Evolutionary conservation across 2,329 filamentous ascomycete genomes (phyloP), one percentile per base, ranked within the genome.

Genomic region (Pseudogymnoascus sp.): DNA sequence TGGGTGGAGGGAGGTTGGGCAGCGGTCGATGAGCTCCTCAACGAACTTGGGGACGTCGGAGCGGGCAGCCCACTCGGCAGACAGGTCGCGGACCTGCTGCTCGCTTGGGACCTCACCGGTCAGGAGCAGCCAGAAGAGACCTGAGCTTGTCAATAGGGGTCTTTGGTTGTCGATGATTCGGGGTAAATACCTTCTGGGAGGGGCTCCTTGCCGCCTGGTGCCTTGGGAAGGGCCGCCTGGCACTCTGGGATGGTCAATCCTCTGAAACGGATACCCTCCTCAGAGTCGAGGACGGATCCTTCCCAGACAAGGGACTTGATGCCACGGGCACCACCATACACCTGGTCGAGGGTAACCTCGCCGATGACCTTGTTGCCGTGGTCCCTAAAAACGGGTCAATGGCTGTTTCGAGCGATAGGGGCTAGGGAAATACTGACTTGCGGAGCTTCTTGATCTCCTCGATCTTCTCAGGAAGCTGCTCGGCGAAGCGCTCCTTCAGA

Each of bases 261-360:
- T 77, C 95, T 89, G 88, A 99, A 99, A 73, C 95, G 91, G 80
- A 99, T 99, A 82, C 95, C 95, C 86, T 99, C 95, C 84, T 97
- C 92, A 64, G 93, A 86, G 81, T 99, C 95, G 74, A 99, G 89
- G 73, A 99, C 95, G 74, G 95, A 99, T 73, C 93, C 87, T 81
- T 99, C 95, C 95, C 95, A 99, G 74, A 99, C 95, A 67, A 99
- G 88, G 72, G 88, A 89, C 87, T 97, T 99, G 82, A 99, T 96
- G 75, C 95, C 93, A 83, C 95, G 93, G 75, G 95, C 95, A 87
- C 95, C 95, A 78, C 95, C 95, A 79, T 97, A 99, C 76, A 96
- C 95, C 83, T 99, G 95, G 84, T 97, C 95, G 70, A 99, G 90
- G 67, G 95, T 99, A 77, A 99, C 91, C 86, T 97, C 91, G 78